These are phyloP conservation scores for Cordyceps fumosorosea DNA, from an alignment of 2,329 filamentous ascomycete species.

Conservation along the genomic window DNA sequence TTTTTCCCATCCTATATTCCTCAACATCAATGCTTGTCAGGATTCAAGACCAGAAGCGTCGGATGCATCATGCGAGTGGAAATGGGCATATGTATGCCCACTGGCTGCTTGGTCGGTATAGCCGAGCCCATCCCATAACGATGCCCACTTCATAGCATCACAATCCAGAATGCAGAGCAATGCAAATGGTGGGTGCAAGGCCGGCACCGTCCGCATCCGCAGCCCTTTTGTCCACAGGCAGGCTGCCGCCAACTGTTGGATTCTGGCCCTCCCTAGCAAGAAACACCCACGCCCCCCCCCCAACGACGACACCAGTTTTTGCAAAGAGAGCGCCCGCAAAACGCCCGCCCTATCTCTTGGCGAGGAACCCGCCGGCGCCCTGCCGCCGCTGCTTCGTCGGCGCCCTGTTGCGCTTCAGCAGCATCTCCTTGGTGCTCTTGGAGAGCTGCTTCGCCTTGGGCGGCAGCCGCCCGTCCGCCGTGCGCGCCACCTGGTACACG, in stretches of 20 bases:
- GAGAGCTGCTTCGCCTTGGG: constrained; percentile 40
- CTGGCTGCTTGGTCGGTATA: no score
- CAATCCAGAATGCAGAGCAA: not conserved
- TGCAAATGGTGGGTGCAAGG: no score
- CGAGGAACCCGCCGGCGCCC: constrained; percentile 36
- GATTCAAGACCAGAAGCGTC: not conserved
- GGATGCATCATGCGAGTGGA: not conserved
- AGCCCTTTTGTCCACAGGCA: no score
- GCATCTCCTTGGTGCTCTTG: constrained; percentile 34
- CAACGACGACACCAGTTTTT: no score
- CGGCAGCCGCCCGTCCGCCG: constrained; percentile 40
- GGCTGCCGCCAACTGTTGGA: no score
- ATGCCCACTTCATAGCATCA: not conserved
- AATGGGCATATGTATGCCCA: not conserved
- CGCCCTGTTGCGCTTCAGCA: constrained; percentile 40
- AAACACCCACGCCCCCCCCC: no score
- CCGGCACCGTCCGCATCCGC: no score
- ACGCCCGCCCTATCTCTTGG: constrained; percentile 15
- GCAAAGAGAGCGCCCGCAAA: no score
- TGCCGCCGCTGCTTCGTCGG: constrained; percentile 23
- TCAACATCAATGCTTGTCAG: not conserved
- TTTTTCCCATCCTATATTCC: not conserved
- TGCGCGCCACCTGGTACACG: constrained; percentile 43
- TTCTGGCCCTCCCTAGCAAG: no score
- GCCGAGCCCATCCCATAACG: no score